A percentile compares a stretch with the other conserved stretches of the same genome.
Conservation (phyloP, 1,139 yeast species). For the Kodamaea derodonti region DNA sequence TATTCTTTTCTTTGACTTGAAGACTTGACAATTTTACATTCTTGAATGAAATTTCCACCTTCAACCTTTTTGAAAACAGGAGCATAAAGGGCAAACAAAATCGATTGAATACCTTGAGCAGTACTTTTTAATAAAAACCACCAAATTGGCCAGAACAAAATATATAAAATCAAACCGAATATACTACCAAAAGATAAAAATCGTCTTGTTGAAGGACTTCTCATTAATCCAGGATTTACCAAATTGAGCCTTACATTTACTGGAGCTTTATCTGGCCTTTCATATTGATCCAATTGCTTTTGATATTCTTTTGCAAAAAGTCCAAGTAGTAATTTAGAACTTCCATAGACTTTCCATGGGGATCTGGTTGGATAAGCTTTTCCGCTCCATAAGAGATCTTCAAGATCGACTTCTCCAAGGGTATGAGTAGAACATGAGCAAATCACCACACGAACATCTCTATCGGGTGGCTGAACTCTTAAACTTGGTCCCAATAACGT, state of each 20-base stretch:
- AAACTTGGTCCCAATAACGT: slow-evolving; percentile 77
- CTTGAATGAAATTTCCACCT: slow-evolving; percentile 71
- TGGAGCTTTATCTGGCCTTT: slow-evolving; percentile 64
- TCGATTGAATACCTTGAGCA: slow-evolving; percentile 74
- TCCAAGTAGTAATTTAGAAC: slow-evolving; percentile 72
- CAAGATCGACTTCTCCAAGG: slow-evolving; percentile 59
- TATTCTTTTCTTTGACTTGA: slow-evolving; percentile 51
- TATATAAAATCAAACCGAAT: slow-evolving; percentile 63
- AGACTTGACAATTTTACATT: slow-evolving; percentile 53
- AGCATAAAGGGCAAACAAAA: slow-evolving; percentile 64
- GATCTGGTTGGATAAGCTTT: slow-evolving; percentile 55
- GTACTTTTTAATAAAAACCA: slow-evolving; percentile 77
- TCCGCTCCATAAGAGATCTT: slow-evolving; percentile 65
- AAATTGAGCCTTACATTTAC: slow-evolving; percentile 67
- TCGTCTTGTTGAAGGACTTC: slow-evolving; percentile 82
- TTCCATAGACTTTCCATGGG: slow-evolving; percentile 79
- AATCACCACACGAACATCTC: slow-evolving; percentile 80
- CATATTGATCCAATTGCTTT: slow-evolving; percentile 50
- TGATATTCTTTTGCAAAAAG: slow-evolving; percentile 77
- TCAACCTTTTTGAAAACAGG: slow-evolving; percentile 58
- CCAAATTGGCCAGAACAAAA: slow-evolving; percentile 74
- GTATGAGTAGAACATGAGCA: slow-evolving; percentile 77
- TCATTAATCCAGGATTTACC: slow-evolving; percentile 89
- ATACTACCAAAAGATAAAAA: slow-evolving; percentile 74
- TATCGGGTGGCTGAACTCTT: slow-evolving; percentile 85